These are phyloP conservation scores for Asterophora lycoperdoides DNA, from an alignment of 768 basidiomycete species.

Conservation along the genomic window DNA sequence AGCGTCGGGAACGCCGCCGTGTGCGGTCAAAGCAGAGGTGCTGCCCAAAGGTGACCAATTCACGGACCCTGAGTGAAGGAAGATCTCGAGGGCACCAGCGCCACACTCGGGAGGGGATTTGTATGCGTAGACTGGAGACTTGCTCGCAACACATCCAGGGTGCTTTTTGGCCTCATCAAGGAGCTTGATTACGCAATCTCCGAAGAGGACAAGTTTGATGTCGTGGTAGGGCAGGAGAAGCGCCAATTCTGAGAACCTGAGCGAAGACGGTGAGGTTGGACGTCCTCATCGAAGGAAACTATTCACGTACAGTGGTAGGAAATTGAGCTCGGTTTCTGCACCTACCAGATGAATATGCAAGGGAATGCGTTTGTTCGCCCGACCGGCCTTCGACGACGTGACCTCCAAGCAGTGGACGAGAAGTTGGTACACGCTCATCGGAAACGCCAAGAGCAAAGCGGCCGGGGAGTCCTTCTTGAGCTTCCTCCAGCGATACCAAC, in stretches of 20 bases:
- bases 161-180: slow-evolving; percentile 26
- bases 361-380: slow-evolving; percentile 21
- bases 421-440: slow-evolving; percentile 35
- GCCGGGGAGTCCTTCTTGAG: slow-evolving; percentile 38
- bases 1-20: slow-evolving; percentile 24
- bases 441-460: slow-evolving; percentile 36
- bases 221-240: slow-evolving; percentile 39
- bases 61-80: slow-evolving; percentile 19
- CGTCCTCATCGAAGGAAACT: background rate
- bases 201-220: slow-evolving; percentile 38
- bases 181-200: slow-evolving; percentile 28
- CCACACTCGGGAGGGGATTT: slow-evolving; percentile 32
- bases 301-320: slow-evolving; percentile 36
- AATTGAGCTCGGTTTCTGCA: slow-evolving; percentile 40
- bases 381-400: slow-evolving; percentile 14
- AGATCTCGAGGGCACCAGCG: slow-evolving; percentile 29
- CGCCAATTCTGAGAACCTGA: slow-evolving; percentile 40
- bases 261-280: background rate
- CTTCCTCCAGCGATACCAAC: slow-evolving; percentile 40
- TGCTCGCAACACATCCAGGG: slow-evolving; percentile 22
- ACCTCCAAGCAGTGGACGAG: slow-evolving; percentile 29
- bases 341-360: slow-evolving; percentile 36
- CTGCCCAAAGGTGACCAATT: slow-evolving; percentile 8
- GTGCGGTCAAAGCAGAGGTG: slow-evolving; percentile 16
- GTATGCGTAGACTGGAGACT: slow-evolving; percentile 24